These are phyloP conservation scores for Gossypium aridum DNA, from an alignment of 441 rosid species.

Conservation along the genomic window DNA sequence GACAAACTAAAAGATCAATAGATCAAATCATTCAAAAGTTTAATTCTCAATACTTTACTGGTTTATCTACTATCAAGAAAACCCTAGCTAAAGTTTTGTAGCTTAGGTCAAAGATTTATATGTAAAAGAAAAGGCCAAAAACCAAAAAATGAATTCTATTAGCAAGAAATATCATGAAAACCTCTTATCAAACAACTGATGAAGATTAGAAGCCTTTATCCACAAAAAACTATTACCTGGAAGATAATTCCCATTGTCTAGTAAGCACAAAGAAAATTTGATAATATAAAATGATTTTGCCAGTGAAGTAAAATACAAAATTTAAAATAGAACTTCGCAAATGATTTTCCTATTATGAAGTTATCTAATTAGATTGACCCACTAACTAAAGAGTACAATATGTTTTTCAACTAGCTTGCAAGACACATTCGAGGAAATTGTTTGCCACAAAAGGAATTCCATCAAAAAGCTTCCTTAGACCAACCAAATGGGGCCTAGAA, in stretches of 20 bases:
- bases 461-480: background rate
- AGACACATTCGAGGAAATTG: background rate
- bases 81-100: background rate
- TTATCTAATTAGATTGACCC: background rate
- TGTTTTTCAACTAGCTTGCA: background rate
- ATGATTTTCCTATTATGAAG: background rate
- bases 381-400: background rate
- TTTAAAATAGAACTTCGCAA: background rate
- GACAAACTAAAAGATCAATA: conserved; percentile 1
- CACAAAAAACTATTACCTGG: background rate
- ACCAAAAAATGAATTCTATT: background rate
- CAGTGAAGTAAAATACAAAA: background rate
- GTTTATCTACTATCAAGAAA: background rate
- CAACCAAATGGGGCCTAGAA: background rate
- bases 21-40: background rate
- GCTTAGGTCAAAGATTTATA: background rate
- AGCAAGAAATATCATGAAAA: background rate
- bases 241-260: background rate
- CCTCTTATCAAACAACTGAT: background rate
- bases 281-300: background rate
- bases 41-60: background rate
- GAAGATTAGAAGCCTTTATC: background rate
- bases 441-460: background rate
- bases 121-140: background rate
- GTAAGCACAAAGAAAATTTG: background rate